Base-by-base conservation (phyloP, 495 filamentous ascomycete species). In the Geopyxis carbonaria region DNA sequence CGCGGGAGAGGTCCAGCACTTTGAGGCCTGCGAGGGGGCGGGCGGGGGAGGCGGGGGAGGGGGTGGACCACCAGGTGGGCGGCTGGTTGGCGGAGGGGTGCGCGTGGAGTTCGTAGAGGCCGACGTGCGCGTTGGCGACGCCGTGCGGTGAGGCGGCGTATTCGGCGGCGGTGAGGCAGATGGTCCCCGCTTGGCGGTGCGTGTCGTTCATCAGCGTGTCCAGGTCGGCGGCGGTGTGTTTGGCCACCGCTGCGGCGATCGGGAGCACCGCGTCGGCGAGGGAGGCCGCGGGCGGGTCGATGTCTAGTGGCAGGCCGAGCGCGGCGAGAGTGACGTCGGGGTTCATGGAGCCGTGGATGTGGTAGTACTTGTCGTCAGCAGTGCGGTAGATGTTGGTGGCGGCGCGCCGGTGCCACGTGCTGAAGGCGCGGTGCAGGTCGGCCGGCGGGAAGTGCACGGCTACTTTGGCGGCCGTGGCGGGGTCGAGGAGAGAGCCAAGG, bases 11-110 rank as follows among this genome's bases (percentile, higher is more conserved):
- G 34, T 75, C 72, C 13, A 77, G 50, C 3, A 76, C 62, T 50
- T 74, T 77, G 28, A 76, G 53, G 0, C 70, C 70, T 0, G 66
- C 68, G 10, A 78, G 50, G 0, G 72, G 70, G 20, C 64, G 51
- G 14, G 41, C 42, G 2, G 61, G 39, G 20, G 55, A 56, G 0
- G 64, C 57, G 0, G 43, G 29, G 13, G 56, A 45, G 2, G 45
- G 38, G 3, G 55, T 46, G 6, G 58, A 51, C 61, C 64, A 65
- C 60, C 50, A 69, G 35, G 56, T 56, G n/a, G 65, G 53, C 8
- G 53, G 45, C 31, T 67, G 57, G 6, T 30, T 50, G 5, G 50
- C 22, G 31, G 40, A 47, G 8, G 48, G 50, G 16, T 55, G 45
- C 27, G 59, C 45, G 29, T 60, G 48, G 16, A 68, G 48, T 32